Percentiles rank a stretch among this genome's conserved stretches.
Evolutionary conservation across 2,329 filamentous ascomycete genomes (phyloP).

Genomic region (Colletotrichum limetticola): DNA sequence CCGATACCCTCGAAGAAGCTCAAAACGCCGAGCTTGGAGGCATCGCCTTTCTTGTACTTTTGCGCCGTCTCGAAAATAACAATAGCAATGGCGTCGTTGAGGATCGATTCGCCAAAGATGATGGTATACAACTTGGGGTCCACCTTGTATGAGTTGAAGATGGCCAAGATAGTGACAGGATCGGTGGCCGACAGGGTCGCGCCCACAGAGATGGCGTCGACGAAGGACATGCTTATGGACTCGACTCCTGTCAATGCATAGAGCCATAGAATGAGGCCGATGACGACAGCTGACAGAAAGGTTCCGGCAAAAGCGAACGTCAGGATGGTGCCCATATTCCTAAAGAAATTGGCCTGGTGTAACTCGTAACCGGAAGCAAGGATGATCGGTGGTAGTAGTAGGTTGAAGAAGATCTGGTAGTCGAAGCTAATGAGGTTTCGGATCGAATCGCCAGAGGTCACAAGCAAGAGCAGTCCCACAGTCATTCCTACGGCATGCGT

Average conservation of each 20-base stretch:
- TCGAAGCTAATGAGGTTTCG: constrained; percentile 95
- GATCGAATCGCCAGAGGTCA: constrained; percentile 84
- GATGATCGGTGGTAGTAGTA: constrained; percentile 98
- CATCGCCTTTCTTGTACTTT: constrained; percentile 82
- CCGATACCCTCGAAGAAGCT: constrained; percentile 92
- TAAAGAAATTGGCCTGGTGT: constrained; percentile 99
- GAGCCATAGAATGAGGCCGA: constrained; percentile 87
- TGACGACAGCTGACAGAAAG: constrained; percentile 95
- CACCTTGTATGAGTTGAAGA: constrained; percentile 99
- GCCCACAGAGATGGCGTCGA: constrained; percentile 96
- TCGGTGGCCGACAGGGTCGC: constrained; percentile 97
- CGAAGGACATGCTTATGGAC: constrained; percentile 86
- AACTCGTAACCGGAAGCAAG: constrained; percentile 96
- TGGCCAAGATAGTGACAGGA: constrained; percentile 96
- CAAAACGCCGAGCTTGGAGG: constrained; percentile 78
- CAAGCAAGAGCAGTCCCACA: constrained; percentile 86
- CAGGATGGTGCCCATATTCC: constrained; percentile 95
- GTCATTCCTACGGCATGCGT: constrained; percentile 78
- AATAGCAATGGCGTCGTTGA: constrained; percentile 98
- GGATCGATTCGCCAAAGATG: constrained; percentile 97
- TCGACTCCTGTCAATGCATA: constrained; percentile 90
- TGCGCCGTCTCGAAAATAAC: constrained; percentile 98
- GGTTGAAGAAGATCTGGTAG: constrained; percentile 99
- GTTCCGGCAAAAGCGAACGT: constrained; percentile 98
- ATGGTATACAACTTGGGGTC: constrained; percentile 98